Evolutionary conservation across 768 basidiomycete species (phyloP).

Genomic region (Xerocomellus intermedius): DNA sequence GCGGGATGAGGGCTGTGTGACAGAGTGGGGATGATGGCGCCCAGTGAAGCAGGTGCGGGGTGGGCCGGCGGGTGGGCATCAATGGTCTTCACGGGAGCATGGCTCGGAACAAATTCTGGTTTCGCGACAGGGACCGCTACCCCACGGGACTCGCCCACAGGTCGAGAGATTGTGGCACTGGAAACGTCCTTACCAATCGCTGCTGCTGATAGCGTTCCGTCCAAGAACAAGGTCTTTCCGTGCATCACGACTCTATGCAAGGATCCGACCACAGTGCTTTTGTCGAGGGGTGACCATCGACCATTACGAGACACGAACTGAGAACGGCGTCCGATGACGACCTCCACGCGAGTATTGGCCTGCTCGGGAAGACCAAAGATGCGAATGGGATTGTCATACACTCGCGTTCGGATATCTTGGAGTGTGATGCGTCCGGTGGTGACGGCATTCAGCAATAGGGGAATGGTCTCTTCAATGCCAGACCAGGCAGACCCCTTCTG

Average conservation of each 20-base stretch:
- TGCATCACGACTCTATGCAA: slow-evolving; percentile 92
- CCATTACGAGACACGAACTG: slow-evolving; percentile 48
- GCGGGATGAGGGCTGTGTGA: slow-evolving; percentile 61
- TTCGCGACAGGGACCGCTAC: slow-evolving; percentile 19
- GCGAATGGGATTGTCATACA: slow-evolving; percentile 88
- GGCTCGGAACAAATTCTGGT: slow-evolving; percentile 30
- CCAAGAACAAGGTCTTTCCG: slow-evolving; percentile 85
- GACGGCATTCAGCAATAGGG: slow-evolving; percentile 85
- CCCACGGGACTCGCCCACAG: slow-evolving; percentile 29
- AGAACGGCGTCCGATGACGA: slow-evolving; percentile 77
- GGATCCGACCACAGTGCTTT: slow-evolving; percentile 59
- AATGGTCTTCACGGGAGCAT: slow-evolving; percentile 33
- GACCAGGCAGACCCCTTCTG: slow-evolving; percentile 64
- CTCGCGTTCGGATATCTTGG: slow-evolving; percentile 74
- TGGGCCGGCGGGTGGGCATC: slow-evolving; percentile 22
- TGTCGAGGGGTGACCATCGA: slow-evolving; percentile 84
- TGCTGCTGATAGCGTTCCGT: slow-evolving; percentile 65
- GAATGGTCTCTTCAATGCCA: slow-evolving; percentile 85
- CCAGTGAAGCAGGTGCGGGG: slow-evolving; percentile 2
- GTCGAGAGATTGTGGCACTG: slow-evolving; percentile 49
- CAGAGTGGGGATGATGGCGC: slow-evolving; percentile 18
- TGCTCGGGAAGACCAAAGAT: slow-evolving; percentile 93
- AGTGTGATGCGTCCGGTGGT: slow-evolving; percentile 74
- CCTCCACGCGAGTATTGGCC: slow-evolving; percentile 83
- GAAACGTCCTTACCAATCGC: slow-evolving; percentile 75